Evolutionary conservation across 164 flowering plant genomes (phyloP).

Genomic region (Dillenia turbinata): DNA sequence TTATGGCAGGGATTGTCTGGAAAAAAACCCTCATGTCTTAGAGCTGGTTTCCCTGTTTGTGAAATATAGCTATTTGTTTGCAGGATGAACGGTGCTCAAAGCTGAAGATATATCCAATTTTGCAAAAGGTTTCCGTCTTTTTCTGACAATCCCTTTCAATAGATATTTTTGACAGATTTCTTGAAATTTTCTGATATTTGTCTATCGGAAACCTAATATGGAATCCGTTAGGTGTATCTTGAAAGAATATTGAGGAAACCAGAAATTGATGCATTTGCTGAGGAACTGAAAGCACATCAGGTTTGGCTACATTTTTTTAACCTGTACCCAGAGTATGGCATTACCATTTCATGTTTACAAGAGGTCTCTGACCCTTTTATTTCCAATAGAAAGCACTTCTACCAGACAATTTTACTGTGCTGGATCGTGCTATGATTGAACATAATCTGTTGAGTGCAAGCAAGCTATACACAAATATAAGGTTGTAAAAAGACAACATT

Average conservation of each 20-base stretch:
- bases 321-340: background rate
- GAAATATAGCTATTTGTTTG: conserved; percentile 10
- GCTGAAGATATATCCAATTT: conserved; percentile 89
- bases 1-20: too few species aligned
- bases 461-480: conserved; percentile 94
- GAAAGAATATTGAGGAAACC: conserved; percentile 98
- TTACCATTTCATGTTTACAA: background rate
- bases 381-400: conserved; percentile 78
- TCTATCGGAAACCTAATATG: background rate
- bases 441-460: conserved; percentile 98
- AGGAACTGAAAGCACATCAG: conserved; percentile 94
- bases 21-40: too few species aligned
- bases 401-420: conserved; percentile 93
- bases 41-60: background rate
- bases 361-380: background rate
- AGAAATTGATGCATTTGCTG: conserved; percentile 98
- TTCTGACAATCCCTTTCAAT: background rate
- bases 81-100: conserved; percentile 98
- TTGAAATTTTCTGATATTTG: background rate
- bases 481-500: conserved; percentile 32
- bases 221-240: conserved; percentile 66
- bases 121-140: conserved; percentile 67
- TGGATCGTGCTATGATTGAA: conserved; percentile 99
- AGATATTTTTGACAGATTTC: background rate
- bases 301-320: conserved; percentile 21